A percentile compares a stretch with the other conserved stretches of the same genome.
These are phyloP conservation scores for Biancaea sappan DNA, from an alignment of 306 rosid genomes.

Conservation along the genomic window DNA sequence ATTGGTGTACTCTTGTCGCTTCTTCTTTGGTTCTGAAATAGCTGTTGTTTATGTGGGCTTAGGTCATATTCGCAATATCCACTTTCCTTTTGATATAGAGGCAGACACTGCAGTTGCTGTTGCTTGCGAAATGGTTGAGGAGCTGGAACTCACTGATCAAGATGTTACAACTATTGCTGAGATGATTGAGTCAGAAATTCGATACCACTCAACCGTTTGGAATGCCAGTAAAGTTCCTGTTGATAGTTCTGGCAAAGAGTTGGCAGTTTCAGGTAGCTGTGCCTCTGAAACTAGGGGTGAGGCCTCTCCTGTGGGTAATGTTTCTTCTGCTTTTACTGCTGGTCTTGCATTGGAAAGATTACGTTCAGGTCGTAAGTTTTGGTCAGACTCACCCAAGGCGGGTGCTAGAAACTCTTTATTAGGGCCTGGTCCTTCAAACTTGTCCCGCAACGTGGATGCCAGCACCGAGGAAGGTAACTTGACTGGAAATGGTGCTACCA, in stretches of 20 bases:
- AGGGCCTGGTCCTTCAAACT: conserved; percentile 49
- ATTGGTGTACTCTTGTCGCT: background rate
- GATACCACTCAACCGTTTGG: conserved; percentile 69
- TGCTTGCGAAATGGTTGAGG: conserved; percentile 97
- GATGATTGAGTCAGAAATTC: conserved; percentile 79
- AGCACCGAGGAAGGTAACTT: conserved; percentile 33
- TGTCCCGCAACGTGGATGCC: conserved; percentile 36
- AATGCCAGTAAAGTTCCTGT: conserved; percentile 36
- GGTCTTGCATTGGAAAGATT: conserved; percentile 73
- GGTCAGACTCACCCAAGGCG: conserved; percentile 88
- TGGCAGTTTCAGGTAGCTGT: conserved; percentile 37
- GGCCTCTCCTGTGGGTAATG: conserved; percentile 49
- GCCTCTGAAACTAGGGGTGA: conserved; percentile 49
- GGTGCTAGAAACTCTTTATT: conserved; percentile 55
- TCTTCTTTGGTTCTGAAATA: conserved; percentile 30
- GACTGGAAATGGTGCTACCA: conserved; percentile 34
- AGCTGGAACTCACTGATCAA: conserved; percentile 89
- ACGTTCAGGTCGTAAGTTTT: conserved; percentile 90
- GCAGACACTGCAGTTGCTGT: conserved; percentile 86
- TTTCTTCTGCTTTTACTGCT: conserved; percentile 32
- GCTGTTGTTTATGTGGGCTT: conserved; percentile 20
- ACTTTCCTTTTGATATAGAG: conserved; percentile 85
- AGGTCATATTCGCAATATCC: conserved; percentile 89
- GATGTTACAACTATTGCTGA: conserved; percentile 86
- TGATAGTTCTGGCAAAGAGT: conserved; percentile 38